Evolutionary conservation across 2,329 filamentous ascomycete genomes (phyloP).

Genomic region (Penicillium brevicompactum): DNA sequence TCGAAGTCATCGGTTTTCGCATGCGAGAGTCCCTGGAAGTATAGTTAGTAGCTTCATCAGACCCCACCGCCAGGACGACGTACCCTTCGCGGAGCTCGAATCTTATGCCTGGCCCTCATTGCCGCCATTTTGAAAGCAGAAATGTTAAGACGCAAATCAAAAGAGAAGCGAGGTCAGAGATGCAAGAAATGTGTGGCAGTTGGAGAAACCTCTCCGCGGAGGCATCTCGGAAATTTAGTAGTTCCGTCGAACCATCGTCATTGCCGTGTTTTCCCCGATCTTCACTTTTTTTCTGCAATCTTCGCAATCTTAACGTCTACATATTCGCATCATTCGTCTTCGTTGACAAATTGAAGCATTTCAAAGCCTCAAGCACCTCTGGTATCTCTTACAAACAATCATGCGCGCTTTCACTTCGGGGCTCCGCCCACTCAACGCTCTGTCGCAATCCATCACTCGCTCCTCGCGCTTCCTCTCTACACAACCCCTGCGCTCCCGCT

Average conservation of each 20-base stretch:
- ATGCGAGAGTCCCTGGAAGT: conserved; percentile 55
- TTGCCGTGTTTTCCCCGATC: not conserved
- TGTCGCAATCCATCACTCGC: conserved; percentile 14
- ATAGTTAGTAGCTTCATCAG: conserved; percentile 14
- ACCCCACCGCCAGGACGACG: conserved; percentile 39
- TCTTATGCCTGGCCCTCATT: conserved; percentile 62
- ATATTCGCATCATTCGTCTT: too few species aligned
- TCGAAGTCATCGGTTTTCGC: conserved; percentile 75
- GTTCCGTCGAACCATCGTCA: not conserved
- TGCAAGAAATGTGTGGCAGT: not conserved
- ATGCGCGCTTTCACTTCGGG: conserved; percentile 24
- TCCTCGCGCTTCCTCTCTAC: conserved; percentile 24
- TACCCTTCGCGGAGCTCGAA: conserved; percentile 69
- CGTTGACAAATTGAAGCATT: too few species aligned
- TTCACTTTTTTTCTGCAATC: not conserved
- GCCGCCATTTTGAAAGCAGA: conserved; percentile 44
- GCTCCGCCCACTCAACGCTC: conserved; percentile 25
- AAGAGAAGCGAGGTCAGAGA: not conserved
- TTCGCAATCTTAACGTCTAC: not conserved
- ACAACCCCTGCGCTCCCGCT: conserved; percentile 10
- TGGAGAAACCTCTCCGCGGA: conserved; percentile 26
- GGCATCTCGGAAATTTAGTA: conserved; percentile 15
- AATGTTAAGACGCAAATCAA: not conserved
- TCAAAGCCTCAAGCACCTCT: too few species aligned
- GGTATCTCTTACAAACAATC: not conserved